Evolutionary conservation across 352 stramenopile species (phyloP).

Genomic region (Blastocystis sp.): DNA sequence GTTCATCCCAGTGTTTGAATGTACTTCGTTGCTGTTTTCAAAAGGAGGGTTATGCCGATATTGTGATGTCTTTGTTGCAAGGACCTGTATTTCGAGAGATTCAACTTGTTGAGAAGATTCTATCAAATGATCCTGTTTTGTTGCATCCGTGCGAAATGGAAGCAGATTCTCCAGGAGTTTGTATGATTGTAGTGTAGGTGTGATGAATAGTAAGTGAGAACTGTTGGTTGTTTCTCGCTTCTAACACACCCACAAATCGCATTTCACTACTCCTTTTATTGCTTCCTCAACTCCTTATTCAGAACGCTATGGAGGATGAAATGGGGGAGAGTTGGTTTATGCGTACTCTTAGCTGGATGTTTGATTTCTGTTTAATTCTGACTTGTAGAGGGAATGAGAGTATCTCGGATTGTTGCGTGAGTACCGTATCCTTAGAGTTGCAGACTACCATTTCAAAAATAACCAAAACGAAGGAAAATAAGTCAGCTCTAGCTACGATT

Average conservation of each 20-base stretch:
- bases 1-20: not conserved
- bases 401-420: not conserved
- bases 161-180: not conserved
- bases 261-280: not conserved
- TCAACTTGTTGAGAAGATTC: not conserved
- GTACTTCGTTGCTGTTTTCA: not conserved
- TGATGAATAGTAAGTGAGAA: not conserved
- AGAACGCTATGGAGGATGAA: not conserved
- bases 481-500: not conserved
- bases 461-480: conserved; percentile 45
- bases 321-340: not conserved
- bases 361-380: not conserved
- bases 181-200: not conserved
- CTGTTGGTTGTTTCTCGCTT: not conserved
- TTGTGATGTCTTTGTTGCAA: not conserved
- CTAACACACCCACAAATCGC: not conserved
- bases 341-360: not conserved
- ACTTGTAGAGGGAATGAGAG: not conserved
- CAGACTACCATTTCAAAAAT: not conserved
- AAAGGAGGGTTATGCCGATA: not conserved
- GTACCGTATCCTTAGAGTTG: not conserved
- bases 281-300: not conserved
- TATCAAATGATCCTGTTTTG: not conserved
- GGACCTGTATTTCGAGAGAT: not conserved
- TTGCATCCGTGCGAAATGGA: not conserved